A percentile compares a stretch with the other conserved stretches of the same genome.
These are phyloP conservation scores for Xylaria sp. DNA, from an alignment of 2,329 filamentous ascomycete genomes.

Conservation along the genomic window DNA sequence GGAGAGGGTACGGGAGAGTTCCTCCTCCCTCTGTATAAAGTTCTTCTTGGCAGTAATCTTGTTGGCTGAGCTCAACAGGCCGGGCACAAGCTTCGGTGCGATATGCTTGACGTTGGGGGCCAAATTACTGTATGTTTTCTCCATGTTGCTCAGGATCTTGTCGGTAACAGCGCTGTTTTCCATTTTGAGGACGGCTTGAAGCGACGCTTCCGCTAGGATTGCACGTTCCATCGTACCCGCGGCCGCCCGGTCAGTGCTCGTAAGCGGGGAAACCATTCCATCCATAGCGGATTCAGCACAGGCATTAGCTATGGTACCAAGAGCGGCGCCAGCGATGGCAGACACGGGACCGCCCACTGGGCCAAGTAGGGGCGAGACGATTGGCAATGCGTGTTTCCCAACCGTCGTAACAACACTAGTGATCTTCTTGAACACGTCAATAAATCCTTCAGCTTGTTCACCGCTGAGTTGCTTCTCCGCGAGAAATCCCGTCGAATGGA, in stretches of 20 bases:
- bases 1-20: background rate
- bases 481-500: background rate
- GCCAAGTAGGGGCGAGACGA: background rate
- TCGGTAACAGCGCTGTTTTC: background rate
- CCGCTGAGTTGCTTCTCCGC: background rate
- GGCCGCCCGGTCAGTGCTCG: background rate
- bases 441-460: background rate
- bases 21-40: background rate
- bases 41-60: background rate
- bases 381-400: background rate
- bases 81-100: slow-evolving; percentile 3
- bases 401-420: background rate
- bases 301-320: slow-evolving; percentile 3
- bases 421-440: background rate
- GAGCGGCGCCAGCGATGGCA: slow-evolving; percentile 3
- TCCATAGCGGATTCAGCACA: slow-evolving; percentile 4
- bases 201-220: slow-evolving; percentile 2
- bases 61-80: background rate
- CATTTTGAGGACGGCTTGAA: slow-evolving; percentile 11
- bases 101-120: slow-evolving; percentile 8
- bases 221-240: slow-evolving; percentile 1
- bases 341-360: background rate
- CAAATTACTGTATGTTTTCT: background rate
- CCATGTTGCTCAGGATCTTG: background rate
- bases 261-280: background rate